A percentile compares a stretch with the other conserved stretches of the same genome.
Conservation (phyloP, 78 protist species). For the Planoprotostelium fungivorum region DNA sequence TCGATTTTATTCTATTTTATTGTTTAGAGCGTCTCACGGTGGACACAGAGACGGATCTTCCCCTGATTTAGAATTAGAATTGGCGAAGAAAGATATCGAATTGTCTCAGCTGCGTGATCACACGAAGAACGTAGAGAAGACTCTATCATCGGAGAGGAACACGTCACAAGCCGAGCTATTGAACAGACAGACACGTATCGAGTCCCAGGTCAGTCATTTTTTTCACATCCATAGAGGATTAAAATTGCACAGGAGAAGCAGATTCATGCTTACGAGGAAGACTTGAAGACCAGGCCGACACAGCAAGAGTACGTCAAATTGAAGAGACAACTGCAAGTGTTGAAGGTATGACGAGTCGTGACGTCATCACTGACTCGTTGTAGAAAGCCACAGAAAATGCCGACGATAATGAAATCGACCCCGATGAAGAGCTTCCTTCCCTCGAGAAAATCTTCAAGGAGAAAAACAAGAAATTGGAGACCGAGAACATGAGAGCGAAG, state of each 20-base stretch:
- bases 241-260: neutral
- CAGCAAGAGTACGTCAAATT: neutral
- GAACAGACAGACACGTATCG: neutral
- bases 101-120: slow-evolving; percentile 15
- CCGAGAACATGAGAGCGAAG: slow-evolving; percentile 33
- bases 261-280: neutral
- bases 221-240: too few relatives aligned
- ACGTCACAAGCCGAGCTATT: neutral
- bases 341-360: too few relatives aligned
- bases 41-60: too few relatives aligned
- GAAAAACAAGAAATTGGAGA: slow-evolving; percentile 48
- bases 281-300: neutral
- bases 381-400: neutral
- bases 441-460: slow-evolving; percentile 38
- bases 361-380: too few relatives aligned
- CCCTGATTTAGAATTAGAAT: slow-evolving; percentile 45
- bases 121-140: neutral
- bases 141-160: neutral
- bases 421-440: neutral
- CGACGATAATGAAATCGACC: neutral
- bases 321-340: neutral
- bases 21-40: too few relatives aligned
- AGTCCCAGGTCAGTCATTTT: neutral
- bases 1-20: too few relatives aligned
- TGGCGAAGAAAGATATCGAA: slow-evolving; percentile 24